phyloP scores from a whole-genome alignment of 495 filamentous ascomycete species.

The Chaetomium fimeti region DNA sequence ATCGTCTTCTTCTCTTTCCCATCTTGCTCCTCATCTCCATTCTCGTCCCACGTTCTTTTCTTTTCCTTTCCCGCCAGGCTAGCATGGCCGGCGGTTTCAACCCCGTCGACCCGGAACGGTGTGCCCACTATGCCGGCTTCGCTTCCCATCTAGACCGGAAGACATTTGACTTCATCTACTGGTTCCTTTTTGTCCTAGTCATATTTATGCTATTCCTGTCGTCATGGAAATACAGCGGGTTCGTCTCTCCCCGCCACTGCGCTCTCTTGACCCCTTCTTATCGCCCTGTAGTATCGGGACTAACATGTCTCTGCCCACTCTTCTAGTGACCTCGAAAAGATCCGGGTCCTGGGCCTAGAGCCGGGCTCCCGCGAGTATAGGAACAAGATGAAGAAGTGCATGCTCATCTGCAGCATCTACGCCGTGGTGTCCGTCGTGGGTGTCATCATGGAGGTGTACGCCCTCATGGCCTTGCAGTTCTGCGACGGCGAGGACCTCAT shows the following conservation, averaged over 20 bases:
- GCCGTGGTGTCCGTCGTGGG: constrained; percentile 35
- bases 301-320: constrained; percentile 9
- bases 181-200: constrained; percentile 45
- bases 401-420: constrained; percentile 37
- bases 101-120: constrained; percentile 35
- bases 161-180: constrained; percentile 49
- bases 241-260: constrained; percentile 16
- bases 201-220: constrained; percentile 42
- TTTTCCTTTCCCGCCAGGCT: constrained; percentile 3
- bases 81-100: constrained; percentile 42
- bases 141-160: constrained; percentile 39
- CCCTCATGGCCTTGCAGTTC: constrained; percentile 45
- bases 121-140: constrained; percentile 48
- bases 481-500: constrained; percentile 52
- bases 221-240: constrained; percentile 46
- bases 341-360: constrained; percentile 26
- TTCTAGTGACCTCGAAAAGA: constrained; percentile 25
- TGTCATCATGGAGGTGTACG: constrained; percentile 45
- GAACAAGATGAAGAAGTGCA: constrained; percentile 32
- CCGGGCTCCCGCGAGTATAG: constrained; percentile 29
- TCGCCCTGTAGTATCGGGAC: neutral
- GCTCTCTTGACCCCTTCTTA: neutral
- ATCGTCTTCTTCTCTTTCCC: constrained; percentile 1
- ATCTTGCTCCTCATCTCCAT: constrained; percentile 4
- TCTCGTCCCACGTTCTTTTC: neutral